These are phyloP conservation scores for Escovopsis sp. DNA, from an alignment of 2,329 filamentous ascomycete species.

Conservation along the genomic window DNA sequence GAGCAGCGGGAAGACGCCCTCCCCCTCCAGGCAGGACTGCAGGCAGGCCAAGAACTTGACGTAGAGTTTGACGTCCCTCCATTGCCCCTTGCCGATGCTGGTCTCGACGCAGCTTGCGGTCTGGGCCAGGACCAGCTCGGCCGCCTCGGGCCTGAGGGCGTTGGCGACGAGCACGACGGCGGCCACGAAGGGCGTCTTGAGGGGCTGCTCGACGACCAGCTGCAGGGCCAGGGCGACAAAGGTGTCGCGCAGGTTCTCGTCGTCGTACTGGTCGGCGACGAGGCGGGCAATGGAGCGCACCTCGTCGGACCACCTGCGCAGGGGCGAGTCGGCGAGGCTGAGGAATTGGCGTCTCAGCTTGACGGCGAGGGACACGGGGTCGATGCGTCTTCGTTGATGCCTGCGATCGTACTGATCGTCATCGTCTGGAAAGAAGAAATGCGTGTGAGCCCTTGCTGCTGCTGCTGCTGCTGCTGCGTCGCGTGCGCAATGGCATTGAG, in stretches of 20 bases:
- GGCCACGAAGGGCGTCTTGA: slow-evolving; percentile 93
- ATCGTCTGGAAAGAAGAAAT: slow-evolving; percentile 30
- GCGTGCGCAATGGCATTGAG: slow-evolving; percentile 2
- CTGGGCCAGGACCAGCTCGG: slow-evolving; percentile 52
- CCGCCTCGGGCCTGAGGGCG: slow-evolving; percentile 59
- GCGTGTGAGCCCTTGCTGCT: neutral
- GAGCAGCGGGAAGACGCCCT: slow-evolving; percentile 72
- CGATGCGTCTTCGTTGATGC: slow-evolving; percentile 57
- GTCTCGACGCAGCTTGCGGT: slow-evolving; percentile 48
- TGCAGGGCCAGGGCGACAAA: slow-evolving; percentile 65
- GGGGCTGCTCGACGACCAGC: slow-evolving; percentile 75
- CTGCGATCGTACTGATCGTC: slow-evolving; percentile 67
- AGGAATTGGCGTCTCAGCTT: slow-evolving; percentile 67
- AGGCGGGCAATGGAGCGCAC: slow-evolving; percentile 59
- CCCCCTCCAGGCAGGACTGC: slow-evolving; percentile 64
- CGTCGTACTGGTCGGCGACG: slow-evolving; percentile 73
- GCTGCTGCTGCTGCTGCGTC: neutral
- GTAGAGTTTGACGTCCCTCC: slow-evolving; percentile 82
- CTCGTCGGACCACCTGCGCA: slow-evolving; percentile 67
- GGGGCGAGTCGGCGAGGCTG: slow-evolving; percentile 65
- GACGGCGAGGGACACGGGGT: slow-evolving; percentile 52
- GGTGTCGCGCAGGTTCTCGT: slow-evolving; percentile 56
- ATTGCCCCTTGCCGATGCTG: slow-evolving; percentile 57
- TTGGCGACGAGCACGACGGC: slow-evolving; percentile 72
- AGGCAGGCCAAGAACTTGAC: slow-evolving; percentile 82